Percentiles rank a stretch among this genome's conserved stretches.
Evolutionary conservation across 1,139 yeast species (phyloP).

Genomic region (Debaryomycetaceae sp.): DNA sequence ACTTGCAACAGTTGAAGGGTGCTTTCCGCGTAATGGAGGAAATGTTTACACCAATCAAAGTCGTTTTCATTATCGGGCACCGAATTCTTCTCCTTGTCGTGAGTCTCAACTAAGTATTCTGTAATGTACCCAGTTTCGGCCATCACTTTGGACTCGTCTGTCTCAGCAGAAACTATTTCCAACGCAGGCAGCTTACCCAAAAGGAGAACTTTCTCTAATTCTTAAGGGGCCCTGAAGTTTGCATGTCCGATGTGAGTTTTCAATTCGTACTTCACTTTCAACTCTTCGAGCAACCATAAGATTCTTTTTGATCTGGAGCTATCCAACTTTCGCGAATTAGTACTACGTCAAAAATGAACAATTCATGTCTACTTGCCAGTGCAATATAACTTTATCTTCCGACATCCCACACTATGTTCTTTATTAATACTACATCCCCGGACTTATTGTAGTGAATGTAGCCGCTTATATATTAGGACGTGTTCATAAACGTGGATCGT

Average conservation of each 20-base stretch:
- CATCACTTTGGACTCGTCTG: slow-evolving; percentile 14
- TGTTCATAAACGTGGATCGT: no score
- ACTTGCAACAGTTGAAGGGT: slow-evolving; percentile 34
- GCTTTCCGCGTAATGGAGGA: slow-evolving; percentile 39
- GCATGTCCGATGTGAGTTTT: slow-evolving; percentile 27
- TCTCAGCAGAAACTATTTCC: slow-evolving; percentile 26
- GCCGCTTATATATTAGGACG: no score
- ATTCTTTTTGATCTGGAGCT: slow-evolving; percentile 38
- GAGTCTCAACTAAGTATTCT: slow-evolving; percentile 26
- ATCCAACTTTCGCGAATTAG: slow-evolving; percentile 25
- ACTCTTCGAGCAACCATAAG: slow-evolving; percentile 37
- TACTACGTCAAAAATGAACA: not conserved
- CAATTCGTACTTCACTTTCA: slow-evolving; percentile 30
- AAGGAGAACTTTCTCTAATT: slow-evolving; percentile 32
- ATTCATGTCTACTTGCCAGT: slow-evolving; percentile 22
- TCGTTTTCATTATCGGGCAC: slow-evolving; percentile 23
- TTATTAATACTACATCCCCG: no score
- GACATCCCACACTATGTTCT: no score
- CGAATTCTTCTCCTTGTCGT: slow-evolving; percentile 25
- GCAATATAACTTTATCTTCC: slow-evolving; percentile 15
- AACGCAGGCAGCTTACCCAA: slow-evolving; percentile 42
- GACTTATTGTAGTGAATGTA: no score
- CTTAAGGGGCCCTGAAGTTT: slow-evolving; percentile 34
- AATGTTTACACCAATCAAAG: slow-evolving; percentile 29
- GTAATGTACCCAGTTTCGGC: slow-evolving; percentile 41